phyloP scores from a whole-genome alignment of 306 rosid genomes.

The Castanea mollissima region DNA sequence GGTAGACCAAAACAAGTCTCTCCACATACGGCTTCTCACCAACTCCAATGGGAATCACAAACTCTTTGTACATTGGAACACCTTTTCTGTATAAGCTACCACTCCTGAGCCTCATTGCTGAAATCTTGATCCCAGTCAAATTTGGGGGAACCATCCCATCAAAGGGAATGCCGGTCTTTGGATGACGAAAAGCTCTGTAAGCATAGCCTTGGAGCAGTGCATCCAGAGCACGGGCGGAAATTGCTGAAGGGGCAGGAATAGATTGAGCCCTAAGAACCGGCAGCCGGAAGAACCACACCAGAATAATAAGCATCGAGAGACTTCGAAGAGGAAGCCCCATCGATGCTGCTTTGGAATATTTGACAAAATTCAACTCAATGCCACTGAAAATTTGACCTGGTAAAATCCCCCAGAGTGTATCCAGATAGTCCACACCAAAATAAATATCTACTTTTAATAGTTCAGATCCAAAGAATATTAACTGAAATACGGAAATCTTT shows the following conservation, averaged over 20 bases:
- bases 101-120: conserved; percentile 71
- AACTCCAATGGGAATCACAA: conserved; percentile 52
- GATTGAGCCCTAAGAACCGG: conserved; percentile 44
- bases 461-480: conserved; percentile 21
- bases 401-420: conserved; percentile 17
- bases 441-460: not conserved
- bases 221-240: conserved; percentile 40
- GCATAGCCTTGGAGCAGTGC: conserved; percentile 55
- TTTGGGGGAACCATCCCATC: conserved; percentile 43
- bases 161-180: conserved; percentile 56
- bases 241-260: conserved; percentile 20
- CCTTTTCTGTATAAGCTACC: conserved; percentile 86
- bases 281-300: conserved; percentile 42
- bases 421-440: conserved; percentile 26
- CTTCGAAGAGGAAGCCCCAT: conserved; percentile 66
- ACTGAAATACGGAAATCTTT: conserved; percentile 33
- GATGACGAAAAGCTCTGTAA: conserved; percentile 46
- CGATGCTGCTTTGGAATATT: conserved; percentile 35
- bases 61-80: conserved; percentile 53
- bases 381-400: conserved; percentile 10
- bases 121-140: conserved; percentile 48
- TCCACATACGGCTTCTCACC: conserved; percentile 56
- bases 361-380: conserved; percentile 37
- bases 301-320: conserved; percentile 45
- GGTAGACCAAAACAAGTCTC: conserved; percentile 93